Base-by-base conservation (phyloP, 2,329 filamentous ascomycete genomes). In the Fusarium ambrosium region DNA sequence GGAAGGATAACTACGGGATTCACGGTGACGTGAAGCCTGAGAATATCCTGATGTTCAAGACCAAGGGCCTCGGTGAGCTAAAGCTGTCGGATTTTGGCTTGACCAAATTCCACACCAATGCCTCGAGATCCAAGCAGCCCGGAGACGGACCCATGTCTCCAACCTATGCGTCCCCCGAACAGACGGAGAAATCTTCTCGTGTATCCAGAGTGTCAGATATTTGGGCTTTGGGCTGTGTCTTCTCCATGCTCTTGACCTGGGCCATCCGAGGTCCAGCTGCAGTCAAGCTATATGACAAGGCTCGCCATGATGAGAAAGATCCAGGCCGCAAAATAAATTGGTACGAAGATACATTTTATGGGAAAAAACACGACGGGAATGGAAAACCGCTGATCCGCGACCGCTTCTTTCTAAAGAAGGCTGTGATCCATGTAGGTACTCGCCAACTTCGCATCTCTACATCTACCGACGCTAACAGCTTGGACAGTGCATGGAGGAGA, bases 81-180 rank as follows among this genome's bases (percentile, higher is more conserved):
- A 71, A 62, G 0, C 13, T 70, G 4, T 36, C 69, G 2, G 69
- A 71, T 1, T 71, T 70, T 2, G 69, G 62, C 0, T 10, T 71
- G 5, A 48, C 48, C 0, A 41, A 2, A 14, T 71, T 71, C 24
- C 56, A 66, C n/a, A 62, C 24, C 2, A 6, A 0, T 4, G 56
- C 36, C 2, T 29, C 66, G 6, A 65, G 36, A 2, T 34, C 24
- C 1, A 13, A 13, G 0, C 32, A 11, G 0, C 1, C 5, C 3
- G 4, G 55, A 0, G 37, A 61, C 0, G 6, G 60, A 0, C 34
- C 27, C 0, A 37, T 51, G 1, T 70, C 62, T 0, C 62, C 39
- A 2, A n/a, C 62, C 0, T 71, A 62, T 2, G 55, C 48, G 0
- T 34, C 68, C 0, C 69, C 69, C 0, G 68, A 71, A 0, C 62